phyloP scores from a whole-genome alignment of 441 rosid genomes.

The Croton laevigatus region DNA sequence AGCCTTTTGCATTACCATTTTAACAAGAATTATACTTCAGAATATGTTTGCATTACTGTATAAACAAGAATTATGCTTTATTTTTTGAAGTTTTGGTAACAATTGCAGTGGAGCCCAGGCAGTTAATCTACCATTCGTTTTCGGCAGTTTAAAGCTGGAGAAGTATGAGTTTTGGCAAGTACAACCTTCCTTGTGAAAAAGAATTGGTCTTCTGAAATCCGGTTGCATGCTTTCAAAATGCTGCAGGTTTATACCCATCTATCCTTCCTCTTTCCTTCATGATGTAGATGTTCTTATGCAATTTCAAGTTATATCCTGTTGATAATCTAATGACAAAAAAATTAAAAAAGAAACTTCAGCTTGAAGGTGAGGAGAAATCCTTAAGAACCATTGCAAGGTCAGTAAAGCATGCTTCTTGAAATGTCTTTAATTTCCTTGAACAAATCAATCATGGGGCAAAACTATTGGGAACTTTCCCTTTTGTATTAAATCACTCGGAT shows the following conservation, averaged over 20 bases:
- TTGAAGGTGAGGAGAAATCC: constrained; percentile 7
- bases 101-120: background rate
- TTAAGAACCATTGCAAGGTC: background rate
- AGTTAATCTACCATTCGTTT: constrained; percentile 1
- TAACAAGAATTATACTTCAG: no score
- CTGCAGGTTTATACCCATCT: constrained; percentile 60
- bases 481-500: background rate
- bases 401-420: background rate
- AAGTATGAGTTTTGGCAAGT: constrained; percentile 66
- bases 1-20: no score
- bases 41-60: constrained; percentile 10
- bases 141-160: constrained; percentile 78
- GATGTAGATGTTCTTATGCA: background rate
- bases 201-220: constrained; percentile 87
- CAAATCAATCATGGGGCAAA: constrained; percentile 1
- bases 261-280: constrained; percentile 5
- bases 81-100: constrained; percentile 1
- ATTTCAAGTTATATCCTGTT: background rate
- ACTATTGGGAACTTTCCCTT: background rate
- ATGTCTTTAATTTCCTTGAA: background rate
- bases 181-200: constrained; percentile 75
- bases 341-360: background rate
- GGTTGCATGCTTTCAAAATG: constrained; percentile 90
- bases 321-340: background rate
- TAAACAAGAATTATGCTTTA: background rate